Evolutionary conservation across 202 grass and related monocot species (phyloP).

Genomic region (Dendrocalamus latiflorus): DNA sequence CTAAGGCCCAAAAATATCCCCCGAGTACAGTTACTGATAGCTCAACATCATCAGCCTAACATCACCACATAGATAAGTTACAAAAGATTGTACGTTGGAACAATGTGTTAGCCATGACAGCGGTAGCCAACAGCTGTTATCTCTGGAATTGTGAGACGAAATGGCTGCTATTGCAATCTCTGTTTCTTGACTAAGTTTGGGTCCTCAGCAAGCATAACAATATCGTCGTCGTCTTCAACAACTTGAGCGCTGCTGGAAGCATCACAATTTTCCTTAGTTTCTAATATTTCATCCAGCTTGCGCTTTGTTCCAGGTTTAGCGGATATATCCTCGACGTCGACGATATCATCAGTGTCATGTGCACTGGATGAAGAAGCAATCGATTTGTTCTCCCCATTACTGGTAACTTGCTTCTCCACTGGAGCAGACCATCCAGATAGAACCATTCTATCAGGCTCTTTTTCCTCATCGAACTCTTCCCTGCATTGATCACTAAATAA

Average conservation of each 20-base stretch:
- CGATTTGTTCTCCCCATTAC: constrained; percentile 53
- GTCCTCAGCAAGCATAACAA: constrained; percentile 44
- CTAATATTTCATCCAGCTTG: constrained; percentile 62
- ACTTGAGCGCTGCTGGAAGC: constrained; percentile 44
- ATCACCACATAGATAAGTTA: constrained; percentile 19
- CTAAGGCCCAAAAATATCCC: constrained; percentile 23
- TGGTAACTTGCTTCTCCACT: constrained; percentile 37
- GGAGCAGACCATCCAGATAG: constrained; percentile 71
- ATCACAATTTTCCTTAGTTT: constrained; percentile 43
- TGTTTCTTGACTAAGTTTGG: constrained; percentile 62
- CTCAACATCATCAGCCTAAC: constrained; percentile 32
- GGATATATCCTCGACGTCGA: constrained; percentile 2
- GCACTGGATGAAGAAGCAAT: constrained; percentile 26
- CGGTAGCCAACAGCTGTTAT: constrained; percentile 32
- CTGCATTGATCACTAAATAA: constrained; percentile 41
- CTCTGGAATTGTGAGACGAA: neutral
- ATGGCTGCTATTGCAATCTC: constrained; percentile 57
- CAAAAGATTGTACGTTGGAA: constrained; percentile 31
- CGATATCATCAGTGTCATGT: constrained; percentile 11
- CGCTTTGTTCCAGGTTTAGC: constrained; percentile 58
- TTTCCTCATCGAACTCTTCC: constrained; percentile 85
- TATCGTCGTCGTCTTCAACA: constrained; percentile 62
- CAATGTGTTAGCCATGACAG: constrained; percentile 49
- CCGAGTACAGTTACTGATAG: neutral
- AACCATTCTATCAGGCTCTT: constrained; percentile 88